Base-by-base conservation (phyloP, 192 early-diverging fungal genomes). In the Backusella circina region DNA sequence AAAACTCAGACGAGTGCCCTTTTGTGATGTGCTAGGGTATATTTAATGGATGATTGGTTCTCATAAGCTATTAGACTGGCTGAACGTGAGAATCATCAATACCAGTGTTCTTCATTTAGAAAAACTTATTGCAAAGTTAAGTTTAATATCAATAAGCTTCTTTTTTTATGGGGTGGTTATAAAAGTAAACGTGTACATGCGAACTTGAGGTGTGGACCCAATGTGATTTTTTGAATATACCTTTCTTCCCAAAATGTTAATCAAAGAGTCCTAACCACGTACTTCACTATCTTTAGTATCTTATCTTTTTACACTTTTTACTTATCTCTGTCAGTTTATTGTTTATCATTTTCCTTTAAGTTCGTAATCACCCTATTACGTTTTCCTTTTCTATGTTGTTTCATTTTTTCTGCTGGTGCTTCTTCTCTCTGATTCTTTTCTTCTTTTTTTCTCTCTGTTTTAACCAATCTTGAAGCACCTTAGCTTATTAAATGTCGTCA, bases 31-130 rank as follows among this genome's bases (percentile, higher is more conserved):
- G 23, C 23, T 10, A 57, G 51, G 51, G 51, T 57, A 57, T 57
- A 57, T 57, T 57, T 57, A 2, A 26, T 21, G 9, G 51, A 57
- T 57, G 51, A 57, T 57, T 57, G 51, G 51, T 57, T 57, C 51
- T 57, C 51, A 2, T 57, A 9, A 26, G 9, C 9, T 7, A 57
- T 57, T 57, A 57, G 51, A 23, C 21, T 28, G 51, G 88, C 79
- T 94, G 91, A 23, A 67, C 28, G 65, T 33, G 65, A 31, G 28
- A 67, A 67, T 33, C 15, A 18, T 2, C 15, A 5, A 67, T 33
- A 61, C 57, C 6, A 61, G 57, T 61, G 23, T 35, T 67, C 16
- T 61, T 7, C 9, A 35, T 28, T n/a, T 5, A 35, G 8, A 18
- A 33, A 33, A 67, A 67, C 6, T 33, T 35, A 28, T 67, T 33